These are phyloP conservation scores for Trifolium fragiferum DNA, from an alignment of 306 rosid species.

Conservation along the genomic window DNA sequence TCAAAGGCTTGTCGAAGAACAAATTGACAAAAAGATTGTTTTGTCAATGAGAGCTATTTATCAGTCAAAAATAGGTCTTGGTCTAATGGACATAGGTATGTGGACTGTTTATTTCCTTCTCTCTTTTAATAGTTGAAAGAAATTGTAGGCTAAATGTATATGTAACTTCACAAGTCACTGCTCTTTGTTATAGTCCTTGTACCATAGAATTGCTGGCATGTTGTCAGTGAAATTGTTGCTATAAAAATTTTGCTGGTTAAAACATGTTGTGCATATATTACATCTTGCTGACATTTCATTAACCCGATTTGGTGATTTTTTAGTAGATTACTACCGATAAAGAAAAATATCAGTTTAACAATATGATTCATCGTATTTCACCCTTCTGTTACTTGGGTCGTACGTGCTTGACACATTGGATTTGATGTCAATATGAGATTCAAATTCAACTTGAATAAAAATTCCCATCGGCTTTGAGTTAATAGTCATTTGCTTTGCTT, in stretches of 20 bases:
- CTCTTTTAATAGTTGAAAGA: constrained; percentile 17
- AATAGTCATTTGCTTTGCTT: constrained; percentile 19
- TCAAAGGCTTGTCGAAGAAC: constrained; percentile 88
- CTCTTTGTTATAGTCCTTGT: constrained; percentile 21
- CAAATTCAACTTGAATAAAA: constrained; percentile 23
- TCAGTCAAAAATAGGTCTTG: constrained; percentile 92
- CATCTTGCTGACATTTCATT: constrained; percentile 21
- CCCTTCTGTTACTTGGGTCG: constrained; percentile 18
- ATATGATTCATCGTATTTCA: constrained; percentile 28
- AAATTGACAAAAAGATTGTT: constrained; percentile 84
- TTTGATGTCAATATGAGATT: constrained; percentile 30
- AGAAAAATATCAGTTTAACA: not conserved
- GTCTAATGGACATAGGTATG: constrained; percentile 86
- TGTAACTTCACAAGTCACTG: constrained; percentile 16
- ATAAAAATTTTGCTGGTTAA: not conserved
- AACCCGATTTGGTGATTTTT: not conserved
- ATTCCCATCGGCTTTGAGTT: constrained; percentile 25
- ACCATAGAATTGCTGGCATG: constrained; percentile 19
- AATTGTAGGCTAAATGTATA: constrained; percentile 28
- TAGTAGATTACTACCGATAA: constrained; percentile 12
- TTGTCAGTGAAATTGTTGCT: constrained; percentile 27
- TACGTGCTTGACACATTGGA: constrained; percentile 4
- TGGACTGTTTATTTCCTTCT: constrained; percentile 4
- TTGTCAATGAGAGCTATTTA: constrained; percentile 98
- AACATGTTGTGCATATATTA: constrained; percentile 13